Percentiles rank a stretch among this genome's conserved stretches.
phyloP scores from a whole-genome alignment of 2,329 filamentous ascomycete genomes.

The Phialophora verrucosa region DNA sequence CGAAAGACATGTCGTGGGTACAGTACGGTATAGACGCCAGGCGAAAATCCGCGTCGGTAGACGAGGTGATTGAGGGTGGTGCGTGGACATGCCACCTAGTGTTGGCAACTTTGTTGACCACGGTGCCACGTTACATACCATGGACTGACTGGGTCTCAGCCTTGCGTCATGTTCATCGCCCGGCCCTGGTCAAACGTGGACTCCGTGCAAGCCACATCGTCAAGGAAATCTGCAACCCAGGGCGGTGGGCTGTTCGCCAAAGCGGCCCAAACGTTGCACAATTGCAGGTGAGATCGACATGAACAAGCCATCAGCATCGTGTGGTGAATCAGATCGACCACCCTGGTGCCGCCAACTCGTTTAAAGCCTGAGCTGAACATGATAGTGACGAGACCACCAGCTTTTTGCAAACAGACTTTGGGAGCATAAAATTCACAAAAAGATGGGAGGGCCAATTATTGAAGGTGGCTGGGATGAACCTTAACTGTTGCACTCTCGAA shows the following conservation, averaged over 20 bases:
- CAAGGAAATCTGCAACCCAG: not conserved
- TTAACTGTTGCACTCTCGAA: not conserved
- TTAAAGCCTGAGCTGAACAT: not conserved
- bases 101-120: not conserved
- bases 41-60: not conserved
- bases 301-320: not conserved
- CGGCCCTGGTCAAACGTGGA: not conserved
- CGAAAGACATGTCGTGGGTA: not conserved
- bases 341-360: not conserved
- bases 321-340: not conserved
- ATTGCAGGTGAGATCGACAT: not conserved
- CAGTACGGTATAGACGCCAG: not conserved
- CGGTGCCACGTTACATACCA: not conserved
- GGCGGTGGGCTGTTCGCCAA: not conserved
- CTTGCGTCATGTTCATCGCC: constrained; percentile 4
- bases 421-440: not conserved
- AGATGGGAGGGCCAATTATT: not conserved
- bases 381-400: not conserved
- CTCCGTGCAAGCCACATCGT: not conserved
- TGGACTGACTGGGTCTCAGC: not conserved
- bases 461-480: not conserved
- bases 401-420: not conserved
- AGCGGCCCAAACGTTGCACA: not conserved
- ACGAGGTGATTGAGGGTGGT: too few species aligned
- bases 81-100: not conserved